phyloP scores from a whole-genome alignment of 768 basidiomycete genomes.

The Boletus speciosus region DNA sequence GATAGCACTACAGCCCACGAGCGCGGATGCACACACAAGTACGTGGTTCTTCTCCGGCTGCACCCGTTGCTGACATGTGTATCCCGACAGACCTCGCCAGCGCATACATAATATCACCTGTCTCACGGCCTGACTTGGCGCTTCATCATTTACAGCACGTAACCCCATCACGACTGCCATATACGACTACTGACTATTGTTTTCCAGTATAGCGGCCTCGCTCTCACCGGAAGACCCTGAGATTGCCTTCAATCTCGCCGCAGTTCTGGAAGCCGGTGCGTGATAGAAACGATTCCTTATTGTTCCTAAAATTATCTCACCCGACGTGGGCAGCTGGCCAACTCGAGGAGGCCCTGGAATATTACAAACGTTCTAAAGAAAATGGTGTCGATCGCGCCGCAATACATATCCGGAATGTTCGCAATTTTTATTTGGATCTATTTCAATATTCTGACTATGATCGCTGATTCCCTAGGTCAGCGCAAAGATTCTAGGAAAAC shows the following conservation, averaged over 20 bases:
- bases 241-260: slow-evolving; percentile 88
- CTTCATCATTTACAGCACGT: slow-evolving; percentile 77
- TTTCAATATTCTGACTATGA: slow-evolving; percentile 14
- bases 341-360: slow-evolving; percentile 74
- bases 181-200: slow-evolving; percentile 32
- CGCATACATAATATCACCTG: slow-evolving; percentile 80
- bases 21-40: slow-evolving; percentile 88
- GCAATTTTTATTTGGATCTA: slow-evolving; percentile 23
- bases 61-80: slow-evolving; percentile 20
- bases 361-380: slow-evolving; percentile 78
- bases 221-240: slow-evolving; percentile 87
- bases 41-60: slow-evolving; percentile 30
- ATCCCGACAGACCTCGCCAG: slow-evolving; percentile 70
- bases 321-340: slow-evolving; percentile 55
- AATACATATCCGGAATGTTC: slow-evolving; percentile 79
- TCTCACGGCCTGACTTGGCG: slow-evolving; percentile 81
- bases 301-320: slow-evolving; percentile 34
- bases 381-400: slow-evolving; percentile 79
- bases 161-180: slow-evolving; percentile 25
- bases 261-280: slow-evolving; percentile 86
- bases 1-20: slow-evolving; percentile 74
- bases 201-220: slow-evolving; percentile 70
- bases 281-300: slow-evolving; percentile 31
- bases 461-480: slow-evolving; percentile 52
- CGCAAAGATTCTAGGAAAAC: slow-evolving; percentile 72